Percentiles rank a stretch among this genome's conserved stretches.
Evolutionary conservation across 2,329 filamentous ascomycete species (phyloP).

Genomic region (Aspergillus ibericus): DNA sequence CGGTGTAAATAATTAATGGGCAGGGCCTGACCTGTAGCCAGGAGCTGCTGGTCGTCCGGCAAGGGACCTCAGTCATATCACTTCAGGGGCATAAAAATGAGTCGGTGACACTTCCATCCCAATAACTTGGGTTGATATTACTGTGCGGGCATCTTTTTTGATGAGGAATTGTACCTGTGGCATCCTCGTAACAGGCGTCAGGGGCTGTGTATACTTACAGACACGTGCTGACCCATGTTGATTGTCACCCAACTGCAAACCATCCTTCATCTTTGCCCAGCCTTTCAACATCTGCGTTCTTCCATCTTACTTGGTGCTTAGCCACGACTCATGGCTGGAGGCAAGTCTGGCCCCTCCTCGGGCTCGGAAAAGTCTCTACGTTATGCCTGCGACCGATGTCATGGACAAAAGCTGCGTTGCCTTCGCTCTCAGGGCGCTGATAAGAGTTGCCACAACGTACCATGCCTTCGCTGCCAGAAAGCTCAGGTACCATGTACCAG

Average conservation of each 20-base stretch:
- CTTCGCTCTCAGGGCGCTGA: not conserved
- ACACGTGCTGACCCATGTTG: not conserved
- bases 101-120: no score
- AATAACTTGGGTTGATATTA: no score
- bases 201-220: not conserved
- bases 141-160: no score
- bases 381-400: not conserved
- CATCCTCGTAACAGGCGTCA: no score
- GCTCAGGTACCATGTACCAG: not conserved
- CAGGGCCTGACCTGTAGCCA: no score
- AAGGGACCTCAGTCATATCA: no score
- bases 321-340: not conserved
- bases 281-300: not conserved
- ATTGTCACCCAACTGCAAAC: not conserved
- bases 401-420: conserved; percentile 1
- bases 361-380: not conserved
- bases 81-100: no score
- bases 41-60: no score
- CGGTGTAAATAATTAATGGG: no score
- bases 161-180: no score
- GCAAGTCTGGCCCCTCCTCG: not conserved
- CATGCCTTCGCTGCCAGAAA: not conserved
- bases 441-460: not conserved
- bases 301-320: not conserved
- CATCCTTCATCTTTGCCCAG: not conserved